Evolutionary conservation across 148 eudicot genomes (phyloP).

Genomic region (Cornus florida): DNA sequence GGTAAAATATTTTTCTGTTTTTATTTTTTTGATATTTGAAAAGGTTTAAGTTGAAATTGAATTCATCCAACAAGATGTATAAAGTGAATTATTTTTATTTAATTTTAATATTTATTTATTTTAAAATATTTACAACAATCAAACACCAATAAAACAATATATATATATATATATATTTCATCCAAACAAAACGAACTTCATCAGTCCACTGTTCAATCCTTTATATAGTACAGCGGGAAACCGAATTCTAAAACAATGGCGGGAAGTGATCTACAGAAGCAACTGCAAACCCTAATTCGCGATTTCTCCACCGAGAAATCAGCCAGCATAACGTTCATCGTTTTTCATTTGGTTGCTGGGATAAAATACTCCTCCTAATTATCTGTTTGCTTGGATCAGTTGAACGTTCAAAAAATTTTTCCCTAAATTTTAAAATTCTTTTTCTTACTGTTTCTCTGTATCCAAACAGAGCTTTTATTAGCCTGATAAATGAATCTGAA

Average conservation of each 20-base stretch:
- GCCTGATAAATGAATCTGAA: neutral
- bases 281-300: constrained; percentile 59
- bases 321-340: constrained; percentile 35
- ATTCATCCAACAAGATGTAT: no score
- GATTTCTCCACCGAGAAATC: constrained; percentile 61
- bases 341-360: constrained; percentile 10
- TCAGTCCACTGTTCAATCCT: neutral
- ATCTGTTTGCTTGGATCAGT: neutral
- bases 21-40: no score
- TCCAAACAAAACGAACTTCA: no score
- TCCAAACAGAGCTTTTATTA: neutral
- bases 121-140: no score
- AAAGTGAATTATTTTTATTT: no score
- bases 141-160: no score
- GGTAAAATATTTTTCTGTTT: no score
- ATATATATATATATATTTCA: no score
- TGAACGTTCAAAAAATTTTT: neutral
- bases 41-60: no score
- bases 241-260: constrained; percentile 24
- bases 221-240: constrained; percentile 5
- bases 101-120: no score
- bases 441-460: neutral
- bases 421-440: neutral
- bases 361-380: neutral
- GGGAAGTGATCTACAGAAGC: constrained; percentile 53